phyloP scores from a whole-genome alignment of 306 rosid genomes.

The Quercus glauca region DNA sequence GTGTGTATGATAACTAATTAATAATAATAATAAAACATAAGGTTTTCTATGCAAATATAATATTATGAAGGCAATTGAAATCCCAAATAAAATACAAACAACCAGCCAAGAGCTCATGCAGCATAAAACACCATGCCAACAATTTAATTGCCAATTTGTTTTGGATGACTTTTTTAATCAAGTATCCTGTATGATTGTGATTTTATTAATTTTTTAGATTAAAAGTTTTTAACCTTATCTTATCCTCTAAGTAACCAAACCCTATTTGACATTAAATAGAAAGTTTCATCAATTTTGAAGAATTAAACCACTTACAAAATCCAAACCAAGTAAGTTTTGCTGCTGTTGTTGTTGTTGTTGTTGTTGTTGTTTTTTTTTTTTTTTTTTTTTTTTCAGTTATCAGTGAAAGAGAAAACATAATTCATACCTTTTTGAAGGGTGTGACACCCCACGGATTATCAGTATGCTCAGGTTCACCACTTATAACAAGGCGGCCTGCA shows the following conservation, averaged over 20 bases:
- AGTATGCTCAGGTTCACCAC: conserved; percentile 92
- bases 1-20: neutral
- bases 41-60: too few relatives aligned
- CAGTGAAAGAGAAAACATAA: neutral
- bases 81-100: neutral
- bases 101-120: neutral
- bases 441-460: conserved; percentile 99
- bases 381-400: neutral
- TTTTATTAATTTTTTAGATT: neutral
- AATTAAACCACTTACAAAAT: too few relatives aligned
- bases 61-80: neutral
- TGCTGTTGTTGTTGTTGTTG: too few relatives aligned
- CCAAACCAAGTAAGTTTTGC: neutral
- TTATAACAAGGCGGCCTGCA: conserved; percentile 86
- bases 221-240: neutral
- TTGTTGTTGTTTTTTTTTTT: too few relatives aligned
- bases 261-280: neutral
- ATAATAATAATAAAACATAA: neutral
- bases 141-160: neutral
- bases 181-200: neutral
- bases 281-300: too few relatives aligned
- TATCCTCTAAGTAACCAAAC: neutral
- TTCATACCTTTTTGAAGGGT: conserved; percentile 81
- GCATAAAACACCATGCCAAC: neutral
- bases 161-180: neutral